These are phyloP conservation scores for Pestalotiopsis sp. DNA, from an alignment of 2,329 filamentous ascomycete species.

Conservation along the genomic window DNA sequence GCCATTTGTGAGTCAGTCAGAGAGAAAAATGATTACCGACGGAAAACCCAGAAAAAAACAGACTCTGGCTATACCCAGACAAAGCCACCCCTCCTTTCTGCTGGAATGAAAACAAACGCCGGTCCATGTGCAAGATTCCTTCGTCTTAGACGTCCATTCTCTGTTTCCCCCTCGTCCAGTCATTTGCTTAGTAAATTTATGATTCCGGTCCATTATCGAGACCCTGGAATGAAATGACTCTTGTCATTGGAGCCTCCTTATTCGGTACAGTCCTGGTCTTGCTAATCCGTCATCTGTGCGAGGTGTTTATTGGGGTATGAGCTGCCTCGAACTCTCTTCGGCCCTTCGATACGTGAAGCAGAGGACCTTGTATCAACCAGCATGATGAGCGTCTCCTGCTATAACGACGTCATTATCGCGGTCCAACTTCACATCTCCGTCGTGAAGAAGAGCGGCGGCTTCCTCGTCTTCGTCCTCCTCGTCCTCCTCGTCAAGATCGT, in stretches of 20 bases:
- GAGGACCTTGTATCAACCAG: constrained; percentile 20
- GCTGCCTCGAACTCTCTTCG: neutral
- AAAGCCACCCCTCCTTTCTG: neutral
- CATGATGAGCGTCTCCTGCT: constrained; percentile 28
- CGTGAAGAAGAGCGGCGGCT: constrained; percentile 14
- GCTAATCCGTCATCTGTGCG: neutral
- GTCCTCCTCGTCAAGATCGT: constrained; percentile 65
- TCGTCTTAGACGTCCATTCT: neutral
- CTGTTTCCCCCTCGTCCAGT: neutral
- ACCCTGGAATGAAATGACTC: neutral
- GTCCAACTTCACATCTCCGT: constrained; percentile 28
- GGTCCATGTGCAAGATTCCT: constrained; percentile 10
- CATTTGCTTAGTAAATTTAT: neutral
- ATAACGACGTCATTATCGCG: constrained; percentile 11
- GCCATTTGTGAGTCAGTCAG: neutral
- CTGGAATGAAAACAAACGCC: neutral
- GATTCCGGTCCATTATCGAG: neutral
- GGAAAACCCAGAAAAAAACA: neutral
- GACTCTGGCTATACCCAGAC: neutral
- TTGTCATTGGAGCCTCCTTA: too few species aligned
- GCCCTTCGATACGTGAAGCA: neutral
- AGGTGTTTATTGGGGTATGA: neutral
- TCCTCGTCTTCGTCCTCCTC: constrained; percentile 48
- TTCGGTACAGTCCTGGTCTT: neutral
- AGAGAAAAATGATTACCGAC: neutral